phyloP scores from a whole-genome alignment of 106 monocot species.

The Dioscorea dumetorum region DNA sequence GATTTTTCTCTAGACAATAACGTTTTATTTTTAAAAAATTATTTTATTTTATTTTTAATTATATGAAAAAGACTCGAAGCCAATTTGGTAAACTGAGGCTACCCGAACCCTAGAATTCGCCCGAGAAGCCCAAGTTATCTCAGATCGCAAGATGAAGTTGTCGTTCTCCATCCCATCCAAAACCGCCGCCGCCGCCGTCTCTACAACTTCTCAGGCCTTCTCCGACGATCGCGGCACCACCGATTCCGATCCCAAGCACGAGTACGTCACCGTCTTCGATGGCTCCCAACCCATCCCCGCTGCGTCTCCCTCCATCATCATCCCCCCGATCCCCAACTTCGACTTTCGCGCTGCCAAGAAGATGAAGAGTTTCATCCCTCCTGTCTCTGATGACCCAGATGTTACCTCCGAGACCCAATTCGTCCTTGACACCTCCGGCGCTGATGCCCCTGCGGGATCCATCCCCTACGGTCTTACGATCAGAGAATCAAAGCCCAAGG shows the following conservation, averaged over 20 bases:
- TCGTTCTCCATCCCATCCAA: conserved; percentile 68
- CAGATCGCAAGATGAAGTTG: conserved; percentile 49
- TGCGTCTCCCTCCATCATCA: conserved; percentile 17
- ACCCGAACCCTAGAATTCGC: no score
- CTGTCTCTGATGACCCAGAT: conserved; percentile 10
- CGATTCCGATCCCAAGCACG: conserved; percentile 13
- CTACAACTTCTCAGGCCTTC: conserved; percentile 13
- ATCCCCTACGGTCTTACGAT: conserved; percentile 64
- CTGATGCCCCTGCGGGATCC: conserved; percentile 12
- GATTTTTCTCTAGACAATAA: no score
- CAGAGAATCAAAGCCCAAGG: conserved; percentile 9
- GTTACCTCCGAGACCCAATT: conserved; percentile 8
- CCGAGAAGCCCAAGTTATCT: no score
- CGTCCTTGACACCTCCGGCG: conserved; percentile 44
- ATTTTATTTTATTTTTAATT: no score
- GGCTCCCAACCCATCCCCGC: conserved; percentile 43
- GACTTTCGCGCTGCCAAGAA: conserved; percentile 30
- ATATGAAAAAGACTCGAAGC: no score
- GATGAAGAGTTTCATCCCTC: conserved; percentile 48
- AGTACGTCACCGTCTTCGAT: conserved; percentile 85
- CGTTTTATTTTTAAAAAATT: no score
- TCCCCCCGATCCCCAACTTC: conserved; percentile 70
- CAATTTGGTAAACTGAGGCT: no score
- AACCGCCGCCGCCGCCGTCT: neutral
- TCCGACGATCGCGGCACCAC: neutral